These are phyloP conservation scores for Moesziomyces sp. DNA, from an alignment of 1,284 basidiomycete species.

Conservation along the genomic window DNA sequence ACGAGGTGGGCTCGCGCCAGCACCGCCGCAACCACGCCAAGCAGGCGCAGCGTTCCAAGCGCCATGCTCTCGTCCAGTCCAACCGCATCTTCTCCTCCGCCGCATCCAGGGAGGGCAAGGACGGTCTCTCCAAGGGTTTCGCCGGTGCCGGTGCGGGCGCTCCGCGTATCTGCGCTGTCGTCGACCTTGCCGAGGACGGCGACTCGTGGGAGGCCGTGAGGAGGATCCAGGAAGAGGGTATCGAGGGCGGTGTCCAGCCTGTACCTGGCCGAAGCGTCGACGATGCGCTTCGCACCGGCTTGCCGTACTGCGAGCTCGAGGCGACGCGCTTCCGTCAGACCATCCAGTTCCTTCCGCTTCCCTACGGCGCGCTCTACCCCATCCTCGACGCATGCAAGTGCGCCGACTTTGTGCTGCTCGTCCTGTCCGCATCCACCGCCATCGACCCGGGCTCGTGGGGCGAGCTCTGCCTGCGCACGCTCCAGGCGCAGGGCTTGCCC, in stretches of 20 bases:
- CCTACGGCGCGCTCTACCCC: conserved; percentile 73
- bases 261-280: conserved; percentile 54
- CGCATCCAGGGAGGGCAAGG: conserved; percentile 25
- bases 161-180: conserved; percentile 81
- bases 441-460: conserved; percentile 80
- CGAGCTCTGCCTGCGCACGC: conserved; percentile 86
- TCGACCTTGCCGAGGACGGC: conserved; percentile 81
- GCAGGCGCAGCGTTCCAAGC: conserved; percentile 58
- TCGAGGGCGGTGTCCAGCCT: conserved; percentile 70
- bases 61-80: conserved; percentile 59
- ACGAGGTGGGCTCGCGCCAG: conserved; percentile 52
- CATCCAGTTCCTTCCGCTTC: conserved; percentile 81
- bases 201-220: conserved; percentile 72
- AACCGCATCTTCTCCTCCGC: conserved; percentile 52
- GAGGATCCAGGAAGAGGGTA: conserved; percentile 77
- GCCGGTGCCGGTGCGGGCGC: conserved; percentile 73
- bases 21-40: conserved; percentile 62
- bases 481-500: conserved; percentile 75
- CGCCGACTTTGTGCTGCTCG: conserved; percentile 89
- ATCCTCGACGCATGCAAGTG: conserved; percentile 87
- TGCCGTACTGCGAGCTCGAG: conserved; percentile 59
- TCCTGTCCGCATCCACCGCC: conserved; percentile 82
- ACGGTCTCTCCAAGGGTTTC: conserved; percentile 71
- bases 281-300: conserved; percentile 31
- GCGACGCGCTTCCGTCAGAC: conserved; percentile 88